Conservation (phyloP, 129 eudicot species). For the Arctium lappa region DNA sequence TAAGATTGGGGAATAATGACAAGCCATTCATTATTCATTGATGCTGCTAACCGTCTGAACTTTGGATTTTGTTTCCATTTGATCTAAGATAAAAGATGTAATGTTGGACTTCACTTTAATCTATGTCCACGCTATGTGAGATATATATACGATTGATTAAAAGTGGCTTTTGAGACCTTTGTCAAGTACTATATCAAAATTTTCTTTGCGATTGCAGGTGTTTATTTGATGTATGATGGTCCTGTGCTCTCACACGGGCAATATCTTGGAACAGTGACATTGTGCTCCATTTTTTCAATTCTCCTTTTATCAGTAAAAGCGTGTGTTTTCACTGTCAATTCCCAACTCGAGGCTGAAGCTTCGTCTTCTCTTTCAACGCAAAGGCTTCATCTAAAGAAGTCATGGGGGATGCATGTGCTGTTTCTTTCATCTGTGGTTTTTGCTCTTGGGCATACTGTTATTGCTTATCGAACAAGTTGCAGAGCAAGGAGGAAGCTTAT, state of each 20-base stretch:
- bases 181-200: neutral
- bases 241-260: slow-evolving; percentile 93
- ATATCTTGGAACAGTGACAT: slow-evolving; percentile 86
- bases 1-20: neutral
- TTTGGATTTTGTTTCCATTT: slow-evolving; percentile 3
- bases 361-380: slow-evolving; percentile 64
- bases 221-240: slow-evolving; percentile 73
- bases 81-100: neutral
- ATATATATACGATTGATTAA: neutral
- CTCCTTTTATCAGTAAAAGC: slow-evolving; percentile 80
- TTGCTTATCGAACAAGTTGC: slow-evolving; percentile 92
- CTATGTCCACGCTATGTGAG: neutral
- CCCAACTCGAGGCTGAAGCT: slow-evolving; percentile 80
- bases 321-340: slow-evolving; percentile 79
- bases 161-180: neutral
- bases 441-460: slow-evolving; percentile 95
- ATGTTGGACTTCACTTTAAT: neutral
- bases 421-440: slow-evolving; percentile 88
- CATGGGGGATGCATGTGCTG: slow-evolving; percentile 99
- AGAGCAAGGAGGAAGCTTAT: slow-evolving; percentile 91
- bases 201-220: slow-evolving; percentile 50
- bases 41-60: neutral
- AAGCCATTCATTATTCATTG: neutral
- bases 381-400: slow-evolving; percentile 76
- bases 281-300: slow-evolving; percentile 69